These are phyloP conservation scores for Trichoderma breve DNA, from an alignment of 2,329 filamentous ascomycete genomes.

Conservation along the genomic window DNA sequence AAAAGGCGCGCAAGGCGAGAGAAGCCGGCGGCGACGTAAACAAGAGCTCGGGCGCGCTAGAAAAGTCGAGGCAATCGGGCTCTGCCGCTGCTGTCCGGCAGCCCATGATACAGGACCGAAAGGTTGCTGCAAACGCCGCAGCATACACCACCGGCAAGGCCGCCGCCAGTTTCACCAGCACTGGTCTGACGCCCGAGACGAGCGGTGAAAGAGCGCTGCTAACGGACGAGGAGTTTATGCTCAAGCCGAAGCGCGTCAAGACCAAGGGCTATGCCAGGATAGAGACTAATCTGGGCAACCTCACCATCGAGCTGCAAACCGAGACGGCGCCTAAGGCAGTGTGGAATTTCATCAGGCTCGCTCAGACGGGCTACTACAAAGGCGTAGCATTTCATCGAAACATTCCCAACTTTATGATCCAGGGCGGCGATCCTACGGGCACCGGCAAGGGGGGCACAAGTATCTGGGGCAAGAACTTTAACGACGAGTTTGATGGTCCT, in stretches of 20 bases:
- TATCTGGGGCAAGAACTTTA: slow-evolving; percentile 92
- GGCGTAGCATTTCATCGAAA: slow-evolving; percentile 86
- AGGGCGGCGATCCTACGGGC: slow-evolving; percentile 90
- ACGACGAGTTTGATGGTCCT: slow-evolving; percentile 89
- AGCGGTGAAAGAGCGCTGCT: slow-evolving; percentile 82
- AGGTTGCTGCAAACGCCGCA: slow-evolving; percentile 77
- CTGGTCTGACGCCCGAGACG: slow-evolving; percentile 88
- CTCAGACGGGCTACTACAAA: slow-evolving; percentile 87
- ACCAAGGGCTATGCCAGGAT: slow-evolving; percentile 89
- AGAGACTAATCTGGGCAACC: slow-evolving; percentile 76
- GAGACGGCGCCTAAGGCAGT: slow-evolving; percentile 91
- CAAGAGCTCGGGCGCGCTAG: slow-evolving; percentile 45
- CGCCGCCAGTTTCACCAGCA: slow-evolving; percentile 93
- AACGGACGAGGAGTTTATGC: slow-evolving; percentile 94
- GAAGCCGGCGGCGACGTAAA: slow-evolving; percentile 59
- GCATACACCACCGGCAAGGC: slow-evolving; percentile 86
- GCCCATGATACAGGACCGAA: slow-evolving; percentile 52
- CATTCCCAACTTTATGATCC: slow-evolving; percentile 96
- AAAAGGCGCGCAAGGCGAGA: slow-evolving; percentile 77
- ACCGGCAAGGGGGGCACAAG: slow-evolving; percentile 87
- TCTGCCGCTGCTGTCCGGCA: slow-evolving; percentile 33
- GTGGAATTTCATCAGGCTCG: slow-evolving; percentile 91
- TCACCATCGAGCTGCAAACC: slow-evolving; percentile 86
- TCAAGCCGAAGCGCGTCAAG: slow-evolving; percentile 85
- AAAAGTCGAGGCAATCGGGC: slow-evolving; percentile 28